phyloP scores from a whole-genome alignment of 140 eudicot genomes.

The Oenanthe javanica region DNA sequence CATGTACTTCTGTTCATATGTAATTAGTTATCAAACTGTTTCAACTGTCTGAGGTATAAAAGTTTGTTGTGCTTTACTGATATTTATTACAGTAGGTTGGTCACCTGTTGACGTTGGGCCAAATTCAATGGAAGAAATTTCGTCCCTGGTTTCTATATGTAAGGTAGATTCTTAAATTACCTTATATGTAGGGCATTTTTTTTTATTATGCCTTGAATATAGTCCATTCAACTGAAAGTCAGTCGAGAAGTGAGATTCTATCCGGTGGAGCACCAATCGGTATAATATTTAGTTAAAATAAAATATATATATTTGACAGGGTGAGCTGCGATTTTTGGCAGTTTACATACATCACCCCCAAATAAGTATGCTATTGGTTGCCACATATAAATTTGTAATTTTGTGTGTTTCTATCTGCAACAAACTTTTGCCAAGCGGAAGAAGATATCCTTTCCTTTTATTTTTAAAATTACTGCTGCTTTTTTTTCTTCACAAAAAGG shows the following conservation, averaged over 20 bases:
- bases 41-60: neutral
- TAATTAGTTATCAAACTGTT: neutral
- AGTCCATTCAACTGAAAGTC: neutral
- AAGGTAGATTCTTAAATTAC: constrained; percentile 39
- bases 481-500: neutral
- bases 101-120: constrained; percentile 78
- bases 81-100: constrained; percentile 45
- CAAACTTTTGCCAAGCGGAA: neutral
- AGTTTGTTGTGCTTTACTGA: constrained; percentile 1
- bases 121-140: constrained; percentile 49
- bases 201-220: neutral
- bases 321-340: neutral
- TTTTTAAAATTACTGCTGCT: no score
- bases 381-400: neutral
- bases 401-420: neutral
- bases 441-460: neutral
- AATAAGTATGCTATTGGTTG: neutral
- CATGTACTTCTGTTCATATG: neutral
- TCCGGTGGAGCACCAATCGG: neutral
- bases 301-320: neutral
- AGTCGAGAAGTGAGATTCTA: neutral
- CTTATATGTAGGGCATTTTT: neutral
- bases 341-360: neutral
- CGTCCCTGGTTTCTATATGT: constrained; percentile 45
- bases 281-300: no score